A percentile compares a stretch with the other conserved stretches of the same genome.
These are phyloP conservation scores for Dactylellina parvicollis DNA, from an alignment of 2,329 filamentous ascomycete genomes.

Conservation along the genomic window DNA sequence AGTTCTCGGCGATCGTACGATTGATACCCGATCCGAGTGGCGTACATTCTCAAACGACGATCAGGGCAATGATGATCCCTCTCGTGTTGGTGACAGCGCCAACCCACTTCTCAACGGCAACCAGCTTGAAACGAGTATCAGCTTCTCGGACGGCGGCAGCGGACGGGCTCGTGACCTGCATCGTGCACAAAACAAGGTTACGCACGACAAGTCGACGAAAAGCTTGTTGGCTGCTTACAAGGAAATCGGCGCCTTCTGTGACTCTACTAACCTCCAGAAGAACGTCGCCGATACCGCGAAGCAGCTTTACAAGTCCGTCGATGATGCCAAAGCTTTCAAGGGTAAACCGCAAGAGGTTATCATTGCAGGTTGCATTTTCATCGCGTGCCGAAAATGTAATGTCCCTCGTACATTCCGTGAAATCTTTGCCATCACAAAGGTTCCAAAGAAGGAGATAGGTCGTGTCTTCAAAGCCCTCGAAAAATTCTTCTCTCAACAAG, in stretches of 20 bases:
- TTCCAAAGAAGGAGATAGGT: conserved; percentile 97
- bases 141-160: conserved; percentile 78
- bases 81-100: conserved; percentile 92
- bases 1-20: conserved; percentile 87
- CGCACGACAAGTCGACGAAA: conserved; percentile 84
- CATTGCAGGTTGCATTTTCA: conserved; percentile 96
- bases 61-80: conserved; percentile 93
- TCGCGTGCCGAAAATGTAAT: conserved; percentile 89
- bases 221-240: conserved; percentile 82
- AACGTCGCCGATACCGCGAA: conserved; percentile 89
- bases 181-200: conserved; percentile 82
- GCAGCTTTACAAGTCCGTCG: conserved; percentile 92
- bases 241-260: conserved; percentile 86
- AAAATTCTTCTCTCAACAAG: conserved; percentile 81
- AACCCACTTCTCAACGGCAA: conserved; percentile 90
- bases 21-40: conserved; percentile 97
- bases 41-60: conserved; percentile 99
- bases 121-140: conserved; percentile 87
- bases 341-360: conserved; percentile 93
- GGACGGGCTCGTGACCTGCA: conserved; percentile 78
- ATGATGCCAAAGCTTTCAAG: conserved; percentile 92
- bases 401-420: conserved; percentile 92
- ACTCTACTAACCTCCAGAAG: conserved; percentile 81
- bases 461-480: conserved; percentile 93
- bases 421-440: conserved; percentile 90